Percentiles rank a stretch among this genome's conserved stretches.
These are phyloP conservation scores for Botrytis aclada DNA, from an alignment of 2,329 filamentous ascomycete genomes.

Conservation along the genomic window DNA sequence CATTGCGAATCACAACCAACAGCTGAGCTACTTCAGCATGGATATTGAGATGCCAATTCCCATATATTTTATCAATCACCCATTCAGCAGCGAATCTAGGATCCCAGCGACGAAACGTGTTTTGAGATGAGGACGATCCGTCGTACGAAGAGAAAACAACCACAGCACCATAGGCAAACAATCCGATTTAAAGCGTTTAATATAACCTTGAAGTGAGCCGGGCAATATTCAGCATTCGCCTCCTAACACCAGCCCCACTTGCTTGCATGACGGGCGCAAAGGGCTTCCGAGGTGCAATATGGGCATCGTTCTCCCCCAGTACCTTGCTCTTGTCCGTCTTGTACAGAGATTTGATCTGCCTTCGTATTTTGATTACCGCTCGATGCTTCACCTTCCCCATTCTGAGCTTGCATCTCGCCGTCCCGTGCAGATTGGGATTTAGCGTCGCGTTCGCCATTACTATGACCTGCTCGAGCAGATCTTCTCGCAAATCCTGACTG, in stretches of 20 bases:
- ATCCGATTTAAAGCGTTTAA: not conserved
- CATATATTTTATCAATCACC: not conserved
- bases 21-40: not conserved
- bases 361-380: not conserved
- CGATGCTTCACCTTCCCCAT: not conserved
- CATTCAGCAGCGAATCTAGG: not conserved
- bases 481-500: constrained; percentile 16
- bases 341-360: not conserved
- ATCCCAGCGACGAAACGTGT: not conserved
- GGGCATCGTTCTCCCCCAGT: not conserved
- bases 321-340: not conserved
- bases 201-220: not conserved
- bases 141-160: not conserved
- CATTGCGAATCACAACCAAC: not conserved
- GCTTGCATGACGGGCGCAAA: constrained; percentile 14
- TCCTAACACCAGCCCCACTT: not conserved
- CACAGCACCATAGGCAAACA: not conserved
- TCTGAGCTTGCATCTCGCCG: not conserved
- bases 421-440: not conserved
- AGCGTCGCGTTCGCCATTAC: constrained; percentile 1
- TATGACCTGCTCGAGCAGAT: not conserved
- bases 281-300: not conserved
- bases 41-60: not conserved
- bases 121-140: not conserved
- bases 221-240: not conserved